Evolutionary conservation across 495 filamentous ascomycete genomes (phyloP).

Genomic region (Staphylotrichum longicolle): DNA sequence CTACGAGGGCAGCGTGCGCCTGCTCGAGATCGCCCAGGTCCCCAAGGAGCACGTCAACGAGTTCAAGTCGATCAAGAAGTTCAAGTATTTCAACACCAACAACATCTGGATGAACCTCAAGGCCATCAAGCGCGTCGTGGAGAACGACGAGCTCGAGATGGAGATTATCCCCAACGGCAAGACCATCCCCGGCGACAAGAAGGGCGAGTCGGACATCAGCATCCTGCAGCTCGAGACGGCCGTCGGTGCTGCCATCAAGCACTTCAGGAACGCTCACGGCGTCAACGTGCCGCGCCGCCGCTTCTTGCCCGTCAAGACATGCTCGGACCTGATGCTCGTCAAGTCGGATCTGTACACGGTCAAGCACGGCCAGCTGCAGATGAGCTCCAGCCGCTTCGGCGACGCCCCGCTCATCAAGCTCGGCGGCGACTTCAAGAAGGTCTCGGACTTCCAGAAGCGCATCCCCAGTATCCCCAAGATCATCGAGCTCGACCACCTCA

Average conservation of each 20-base stretch:
- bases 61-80: constrained; percentile 99
- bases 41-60: constrained; percentile 99
- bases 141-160: constrained; percentile 98
- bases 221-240: constrained; percentile 99
- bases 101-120: constrained; percentile 99
- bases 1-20: constrained; percentile 92
- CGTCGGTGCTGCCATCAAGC: constrained; percentile 96
- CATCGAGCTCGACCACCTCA: constrained; percentile 95
- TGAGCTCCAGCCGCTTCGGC: constrained; percentile 93
- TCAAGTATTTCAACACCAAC: constrained; percentile 99
- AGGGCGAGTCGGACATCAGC: constrained; percentile 95
- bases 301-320: constrained; percentile 99
- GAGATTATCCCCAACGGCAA: constrained; percentile 99
- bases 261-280: constrained; percentile 97
- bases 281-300: constrained; percentile 97
- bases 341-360: constrained; percentile 99
- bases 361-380: constrained; percentile 95
- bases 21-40: constrained; percentile 99
- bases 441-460: constrained; percentile 98
- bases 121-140: constrained; percentile 97
- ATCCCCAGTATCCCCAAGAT: constrained; percentile 97
- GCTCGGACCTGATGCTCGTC: constrained; percentile 98
- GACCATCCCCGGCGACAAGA: constrained; percentile 97
- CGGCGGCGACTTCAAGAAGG: constrained; percentile 99
- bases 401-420: constrained; percentile 99